These are phyloP conservation scores for Linum tenue DNA, from an alignment of 345 rosid genomes.

Conservation along the genomic window DNA sequence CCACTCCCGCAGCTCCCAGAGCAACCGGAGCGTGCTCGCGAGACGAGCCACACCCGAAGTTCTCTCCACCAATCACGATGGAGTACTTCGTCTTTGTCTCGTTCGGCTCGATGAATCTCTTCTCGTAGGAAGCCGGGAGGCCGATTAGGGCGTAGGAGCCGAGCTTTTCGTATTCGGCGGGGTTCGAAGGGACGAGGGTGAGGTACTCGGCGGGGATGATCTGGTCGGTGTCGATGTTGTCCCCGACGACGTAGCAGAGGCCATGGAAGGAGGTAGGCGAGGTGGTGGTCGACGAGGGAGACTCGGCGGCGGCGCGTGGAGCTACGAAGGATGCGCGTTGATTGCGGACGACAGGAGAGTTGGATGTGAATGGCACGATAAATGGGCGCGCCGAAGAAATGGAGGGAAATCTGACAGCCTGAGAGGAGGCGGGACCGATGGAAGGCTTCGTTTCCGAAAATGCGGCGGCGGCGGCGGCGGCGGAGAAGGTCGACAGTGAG, in stretches of 20 bases:
- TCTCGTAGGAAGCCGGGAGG: conserved; percentile 56
- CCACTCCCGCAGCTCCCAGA: conserved; percentile 78
- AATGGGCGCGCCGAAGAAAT: background rate
- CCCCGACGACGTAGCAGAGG: conserved; percentile 81
- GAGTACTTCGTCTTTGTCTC: conserved; percentile 56
- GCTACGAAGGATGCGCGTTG: conserved; percentile 4
- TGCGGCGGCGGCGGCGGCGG: conserved; percentile 17
- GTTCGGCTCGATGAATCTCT: conserved; percentile 50
- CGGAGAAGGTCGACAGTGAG: background rate
- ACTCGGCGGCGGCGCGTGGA: conserved; percentile 23
- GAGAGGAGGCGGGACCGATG: conserved; percentile 11
- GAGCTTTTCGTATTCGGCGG: conserved; percentile 69
- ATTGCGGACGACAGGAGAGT: conserved; percentile 6
- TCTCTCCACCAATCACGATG: conserved; percentile 69
- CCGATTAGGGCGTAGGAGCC: conserved; percentile 77
- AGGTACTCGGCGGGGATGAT: conserved; percentile 88
- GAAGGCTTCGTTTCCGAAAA: conserved; percentile 12
- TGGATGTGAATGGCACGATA: conserved; percentile 6
- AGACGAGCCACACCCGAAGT: conserved; percentile 92
- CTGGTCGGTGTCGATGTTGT: conserved; percentile 95
- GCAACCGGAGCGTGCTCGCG: conserved; percentile 97
- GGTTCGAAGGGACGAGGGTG: conserved; percentile 82
- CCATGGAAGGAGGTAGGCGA: conserved; percentile 49
- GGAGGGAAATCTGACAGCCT: conserved; percentile 17
- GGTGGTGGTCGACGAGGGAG: conserved; percentile 7